phyloP scores from a whole-genome alignment of 768 basidiomycete species.

The Kondoa subrosea region DNA sequence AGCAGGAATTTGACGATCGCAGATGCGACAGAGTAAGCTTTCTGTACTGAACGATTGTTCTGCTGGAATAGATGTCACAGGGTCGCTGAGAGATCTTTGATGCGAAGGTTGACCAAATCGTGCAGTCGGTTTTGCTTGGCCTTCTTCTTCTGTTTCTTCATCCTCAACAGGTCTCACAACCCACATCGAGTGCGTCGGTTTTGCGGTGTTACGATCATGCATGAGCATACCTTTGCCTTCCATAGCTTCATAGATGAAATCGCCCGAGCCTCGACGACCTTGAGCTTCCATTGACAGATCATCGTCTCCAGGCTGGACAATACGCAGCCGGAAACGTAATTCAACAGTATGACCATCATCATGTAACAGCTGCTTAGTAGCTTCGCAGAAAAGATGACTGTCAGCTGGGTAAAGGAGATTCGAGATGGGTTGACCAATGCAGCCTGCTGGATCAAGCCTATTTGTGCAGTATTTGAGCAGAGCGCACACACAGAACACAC shows the following conservation, averaged over 20 bases:
- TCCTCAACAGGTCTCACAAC: conserved; percentile 24
- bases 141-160: conserved; percentile 15
- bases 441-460: conserved; percentile 66
- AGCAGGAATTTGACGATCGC: conserved; percentile 86
- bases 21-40: conserved; percentile 85
- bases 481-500: conserved; percentile 2
- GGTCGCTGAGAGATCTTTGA: conserved; percentile 23
- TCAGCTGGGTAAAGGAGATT: conserved; percentile 61
- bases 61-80: conserved; percentile 56
- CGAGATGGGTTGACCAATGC: conserved; percentile 65
- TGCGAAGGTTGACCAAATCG: conserved; percentile 21
- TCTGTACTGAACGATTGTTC: conserved; percentile 57
- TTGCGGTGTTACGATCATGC: conserved; percentile 73
- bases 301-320: conserved; percentile 29
- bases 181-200: conserved; percentile 79
- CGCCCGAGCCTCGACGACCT: conserved; percentile 5
- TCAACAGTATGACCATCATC: conserved; percentile 92
- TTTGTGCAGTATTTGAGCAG: conserved; percentile 6
- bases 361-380: conserved; percentile 62
- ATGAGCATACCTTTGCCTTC: conserved; percentile 98
- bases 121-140: conserved; percentile 8
- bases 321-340: conserved; percentile 67
- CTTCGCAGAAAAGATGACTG: conserved; percentile 65
- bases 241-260: conserved; percentile 49
- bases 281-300: conserved; percentile 14